These are phyloP conservation scores for Colletotrichum brevisporum DNA, from an alignment of 2,329 filamentous ascomycete species.

Conservation along the genomic window DNA sequence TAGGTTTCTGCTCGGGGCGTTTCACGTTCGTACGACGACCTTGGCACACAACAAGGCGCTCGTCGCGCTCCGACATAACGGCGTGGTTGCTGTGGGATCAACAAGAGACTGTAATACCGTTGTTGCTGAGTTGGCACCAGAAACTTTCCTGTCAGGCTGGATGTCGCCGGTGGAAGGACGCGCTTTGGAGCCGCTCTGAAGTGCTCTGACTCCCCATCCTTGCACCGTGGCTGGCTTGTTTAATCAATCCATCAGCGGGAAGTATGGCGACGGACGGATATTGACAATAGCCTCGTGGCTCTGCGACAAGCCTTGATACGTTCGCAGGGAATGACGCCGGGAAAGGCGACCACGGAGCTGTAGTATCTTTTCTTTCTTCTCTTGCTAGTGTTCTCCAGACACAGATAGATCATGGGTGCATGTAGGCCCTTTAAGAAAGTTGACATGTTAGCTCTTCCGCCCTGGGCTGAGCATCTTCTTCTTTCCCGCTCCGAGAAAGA, in stretches of 20 bases:
- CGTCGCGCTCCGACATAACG: slow-evolving; percentile 26
- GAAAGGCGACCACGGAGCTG: neutral
- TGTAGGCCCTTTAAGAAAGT: neutral
- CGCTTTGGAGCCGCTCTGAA: neutral
- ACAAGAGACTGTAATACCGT: neutral
- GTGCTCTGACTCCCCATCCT: neutral
- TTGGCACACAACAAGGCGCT: slow-evolving; percentile 30
- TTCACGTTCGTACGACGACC: slow-evolving; percentile 38
- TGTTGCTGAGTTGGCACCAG: neutral
- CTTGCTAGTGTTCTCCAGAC: slow-evolving; percentile 7
- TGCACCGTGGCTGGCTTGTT: neutral
- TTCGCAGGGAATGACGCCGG: slow-evolving; percentile 11
- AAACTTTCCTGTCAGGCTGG: no score
- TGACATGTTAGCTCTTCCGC: slow-evolving; percentile 7
- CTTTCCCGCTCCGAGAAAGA: neutral
- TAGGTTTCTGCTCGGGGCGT: slow-evolving; percentile 30
- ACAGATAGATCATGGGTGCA: slow-evolving; percentile 21
- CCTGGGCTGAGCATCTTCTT: slow-evolving; percentile 7
- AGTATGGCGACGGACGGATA: slow-evolving; percentile 12
- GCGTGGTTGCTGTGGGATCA: neutral
- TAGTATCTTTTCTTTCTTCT: no score
- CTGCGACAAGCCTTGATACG: neutral
- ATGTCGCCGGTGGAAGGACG: neutral
- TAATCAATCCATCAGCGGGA: slow-evolving; percentile 4
- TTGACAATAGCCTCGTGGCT: slow-evolving; percentile 7